These are phyloP conservation scores for Skeletonema grethae DNA, from an alignment of 108 stramenopile species.

Conservation along the genomic window DNA sequence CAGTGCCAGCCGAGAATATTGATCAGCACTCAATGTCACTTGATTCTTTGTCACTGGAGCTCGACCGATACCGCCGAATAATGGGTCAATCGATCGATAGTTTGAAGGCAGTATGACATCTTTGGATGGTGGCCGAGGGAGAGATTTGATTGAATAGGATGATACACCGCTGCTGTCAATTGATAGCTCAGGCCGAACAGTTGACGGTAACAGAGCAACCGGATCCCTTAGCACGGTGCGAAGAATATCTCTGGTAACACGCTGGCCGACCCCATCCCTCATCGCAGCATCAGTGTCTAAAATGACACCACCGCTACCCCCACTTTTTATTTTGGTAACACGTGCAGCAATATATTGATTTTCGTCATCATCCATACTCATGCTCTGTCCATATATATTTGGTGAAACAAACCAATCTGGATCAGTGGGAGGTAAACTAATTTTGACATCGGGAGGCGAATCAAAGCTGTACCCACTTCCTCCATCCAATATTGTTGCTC, in stretches of 20 bases:
- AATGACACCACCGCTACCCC: conserved; percentile 12
- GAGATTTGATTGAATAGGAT: conserved; percentile 43
- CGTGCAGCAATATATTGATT: conserved; percentile 40
- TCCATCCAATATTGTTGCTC: conserved; percentile 42
- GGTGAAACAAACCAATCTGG: conserved; percentile 83
- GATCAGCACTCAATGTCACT: conserved; percentile 56
- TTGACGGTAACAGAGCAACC: conserved; percentile 61
- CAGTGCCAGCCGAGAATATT: conserved; percentile 77
- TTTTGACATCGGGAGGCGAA: conserved; percentile 60
- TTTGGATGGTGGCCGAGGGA: conserved; percentile 45
- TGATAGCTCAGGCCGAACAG: conserved; percentile 57
- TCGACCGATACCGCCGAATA: conserved; percentile 82
- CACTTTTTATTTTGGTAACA: conserved; percentile 48
- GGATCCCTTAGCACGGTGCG: conserved; percentile 57
- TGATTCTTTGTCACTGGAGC: conserved; percentile 80
- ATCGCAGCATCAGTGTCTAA: conserved; percentile 27
- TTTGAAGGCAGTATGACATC: conserved; percentile 40
- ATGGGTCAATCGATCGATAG: conserved; percentile 76
- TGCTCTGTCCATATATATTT: conserved; percentile 6
- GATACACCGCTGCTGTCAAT: conserved; percentile 30
- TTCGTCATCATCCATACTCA: conserved; percentile 37
- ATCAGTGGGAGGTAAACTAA: conserved; percentile 60
- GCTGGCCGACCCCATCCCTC: conserved; percentile 2
- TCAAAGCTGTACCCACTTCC: conserved; percentile 74
- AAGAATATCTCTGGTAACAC: conserved; percentile 35